Evolutionary conservation across 2,329 filamentous ascomycete genomes (phyloP), one percentile per base, ranked within the genome.

Genomic region (Bipolaris oryzae): DNA sequence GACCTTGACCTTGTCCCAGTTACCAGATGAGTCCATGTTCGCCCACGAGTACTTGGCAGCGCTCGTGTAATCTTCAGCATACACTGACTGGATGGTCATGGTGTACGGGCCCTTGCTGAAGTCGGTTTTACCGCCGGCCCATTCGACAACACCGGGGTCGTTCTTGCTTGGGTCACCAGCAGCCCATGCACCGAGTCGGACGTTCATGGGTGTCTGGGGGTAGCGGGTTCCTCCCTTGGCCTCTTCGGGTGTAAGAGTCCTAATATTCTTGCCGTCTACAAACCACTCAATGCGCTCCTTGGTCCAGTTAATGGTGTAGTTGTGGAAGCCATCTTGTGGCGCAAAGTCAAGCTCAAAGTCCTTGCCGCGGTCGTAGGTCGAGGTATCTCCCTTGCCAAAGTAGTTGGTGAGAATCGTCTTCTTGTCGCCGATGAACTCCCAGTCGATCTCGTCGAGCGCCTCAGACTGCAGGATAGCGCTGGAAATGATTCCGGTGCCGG

Each of bases 201-300:
- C 74, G 74, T 87, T 85, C 85, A 89, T 88, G 47, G 89, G 89
- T 9, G 88, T 90, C 80, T 91, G 89, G 44, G 89, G 89, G 79
- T 85, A 91, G 63, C 83, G 82, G 54, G 78, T 74, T 46, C 84
- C 86, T 48, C 79, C 78, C 68, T 84, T 73, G 50, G 87, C 88
- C 49, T 89, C 84, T 15, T 76, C 78, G 64, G 83, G 84, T 56
- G 78, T 81, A 50, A 92, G 79, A 41, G 84, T 86, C 66, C 89
- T 87, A 54, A 91, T 80, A 42, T 80, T 73, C 9, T 73, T 75
- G 68, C 82, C 87, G 66, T 92, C 85, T 59, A 92, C 81, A 60
- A 78, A 79, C 89, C 89, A 92, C 64, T 81, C 80, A 57, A 89
- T 81, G 64, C 80, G 77, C 34, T 87, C 82, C 64, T 83, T 78